Evolutionary conservation across 2,329 filamentous ascomycete species (phyloP).

Genomic region (Colletotrichum higginsianum): DNA sequence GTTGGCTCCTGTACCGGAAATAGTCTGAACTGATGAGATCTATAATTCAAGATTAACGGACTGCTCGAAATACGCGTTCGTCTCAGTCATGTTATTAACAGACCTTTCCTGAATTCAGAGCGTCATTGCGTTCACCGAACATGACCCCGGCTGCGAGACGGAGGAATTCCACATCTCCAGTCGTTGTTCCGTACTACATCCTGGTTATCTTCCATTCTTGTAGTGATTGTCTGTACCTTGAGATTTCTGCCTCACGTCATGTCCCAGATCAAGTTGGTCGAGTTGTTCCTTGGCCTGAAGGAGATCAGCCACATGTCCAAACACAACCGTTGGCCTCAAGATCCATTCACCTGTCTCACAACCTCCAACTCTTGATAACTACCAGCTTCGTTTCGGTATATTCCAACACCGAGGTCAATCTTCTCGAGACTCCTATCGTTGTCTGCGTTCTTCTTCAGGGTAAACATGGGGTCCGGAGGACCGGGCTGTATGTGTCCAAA

Average conservation of each 20-base stretch:
- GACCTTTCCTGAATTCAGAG: slow-evolving; percentile 16
- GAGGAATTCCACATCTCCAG: slow-evolving; percentile 51
- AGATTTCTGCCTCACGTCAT: slow-evolving; percentile 46
- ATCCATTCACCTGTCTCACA: slow-evolving; percentile 45
- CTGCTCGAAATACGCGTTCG: too few relatives aligned
- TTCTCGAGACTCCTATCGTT: slow-evolving; percentile 49
- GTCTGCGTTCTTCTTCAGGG: slow-evolving; percentile 51
- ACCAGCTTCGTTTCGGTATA: slow-evolving; percentile 53
- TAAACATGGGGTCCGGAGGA: slow-evolving; percentile 51
- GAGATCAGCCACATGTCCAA: background rate
- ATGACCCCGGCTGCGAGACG: slow-evolving; percentile 49
- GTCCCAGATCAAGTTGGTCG: slow-evolving; percentile 43
- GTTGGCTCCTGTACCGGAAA: slow-evolving; percentile 56
- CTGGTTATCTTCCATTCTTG: background rate
- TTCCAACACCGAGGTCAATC: slow-evolving; percentile 55
- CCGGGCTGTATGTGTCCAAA: slow-evolving; percentile 60
- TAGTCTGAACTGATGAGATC: slow-evolving; percentile 55
- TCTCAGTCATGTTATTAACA: background rate
- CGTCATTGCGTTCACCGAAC: slow-evolving; percentile 47
- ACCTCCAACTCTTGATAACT: slow-evolving; percentile 51
- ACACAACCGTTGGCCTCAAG: background rate
- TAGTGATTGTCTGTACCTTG: background rate
- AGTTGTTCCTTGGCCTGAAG: slow-evolving; percentile 46
- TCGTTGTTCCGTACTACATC: slow-evolving; percentile 53
- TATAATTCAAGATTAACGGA: slow-evolving; percentile 17